Evolutionary conservation across 768 basidiomycete species (phyloP).

Genomic region (Tulasnella sp.): DNA sequence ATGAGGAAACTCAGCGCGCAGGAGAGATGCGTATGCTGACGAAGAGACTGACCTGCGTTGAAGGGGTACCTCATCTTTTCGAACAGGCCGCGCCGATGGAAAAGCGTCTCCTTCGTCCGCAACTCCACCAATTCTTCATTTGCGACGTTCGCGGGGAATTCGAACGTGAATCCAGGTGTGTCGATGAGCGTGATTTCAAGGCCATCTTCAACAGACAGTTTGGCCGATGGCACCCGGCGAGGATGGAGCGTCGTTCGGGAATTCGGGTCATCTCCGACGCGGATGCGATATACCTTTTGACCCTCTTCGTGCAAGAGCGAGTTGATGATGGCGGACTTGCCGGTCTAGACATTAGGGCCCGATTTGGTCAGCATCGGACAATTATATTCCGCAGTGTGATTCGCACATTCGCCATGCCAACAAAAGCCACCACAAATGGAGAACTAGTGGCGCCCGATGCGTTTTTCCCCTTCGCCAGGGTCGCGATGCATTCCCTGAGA

Average conservation of each 20-base stretch:
- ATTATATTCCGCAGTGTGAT: neutral
- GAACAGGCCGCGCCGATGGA: constrained; percentile 77
- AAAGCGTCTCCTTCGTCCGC: constrained; percentile 71
- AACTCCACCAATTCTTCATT: constrained; percentile 46
- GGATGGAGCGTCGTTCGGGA: constrained; percentile 74
- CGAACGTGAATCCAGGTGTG: constrained; percentile 80
- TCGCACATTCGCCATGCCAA: constrained; percentile 82
- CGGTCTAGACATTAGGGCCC: constrained; percentile 53
- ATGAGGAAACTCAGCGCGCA: neutral
- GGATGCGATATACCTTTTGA: constrained; percentile 61
- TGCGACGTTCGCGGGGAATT: constrained; percentile 42
- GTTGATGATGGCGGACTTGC: constrained; percentile 86
- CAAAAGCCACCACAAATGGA: constrained; percentile 71
- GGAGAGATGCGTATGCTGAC: neutral
- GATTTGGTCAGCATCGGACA: constrained; percentile 22
- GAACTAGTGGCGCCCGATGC: constrained; percentile 43
- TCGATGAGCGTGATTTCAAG: constrained; percentile 69
- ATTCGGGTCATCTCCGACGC: constrained; percentile 52
- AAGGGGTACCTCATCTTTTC: constrained; percentile 83
- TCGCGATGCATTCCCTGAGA: constrained; percentile 54
- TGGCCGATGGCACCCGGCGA: constrained; percentile 55
- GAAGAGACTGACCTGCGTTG: constrained; percentile 58
- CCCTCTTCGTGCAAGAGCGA: constrained; percentile 61
- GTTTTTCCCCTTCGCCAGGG: constrained; percentile 49
- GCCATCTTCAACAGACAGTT: constrained; percentile 53